Conservation (phyloP, 1,284 basidiomycete species). For the Cutaneotrichosporon arboriforme region DNA sequence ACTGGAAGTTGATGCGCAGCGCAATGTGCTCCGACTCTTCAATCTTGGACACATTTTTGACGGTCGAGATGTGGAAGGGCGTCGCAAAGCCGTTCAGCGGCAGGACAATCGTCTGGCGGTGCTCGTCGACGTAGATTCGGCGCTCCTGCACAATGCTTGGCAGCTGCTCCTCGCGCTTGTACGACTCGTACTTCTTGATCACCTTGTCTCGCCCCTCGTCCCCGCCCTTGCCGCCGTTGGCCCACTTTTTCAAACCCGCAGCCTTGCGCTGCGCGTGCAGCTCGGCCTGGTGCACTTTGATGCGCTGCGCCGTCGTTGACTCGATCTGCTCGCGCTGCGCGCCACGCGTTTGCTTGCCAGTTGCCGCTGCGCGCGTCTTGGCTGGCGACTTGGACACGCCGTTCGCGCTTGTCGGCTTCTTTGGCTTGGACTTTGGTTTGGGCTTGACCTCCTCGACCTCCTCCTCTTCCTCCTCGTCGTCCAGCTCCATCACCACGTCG, state of each 20-base stretch:
- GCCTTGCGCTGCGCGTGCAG: conserved; percentile 73
- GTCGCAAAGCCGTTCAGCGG: conserved; percentile 94
- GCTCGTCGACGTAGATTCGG: conserved; percentile 86
- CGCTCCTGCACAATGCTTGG: conserved; percentile 72
- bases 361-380: conserved; percentile 53
- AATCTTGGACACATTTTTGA: conserved; percentile 96
- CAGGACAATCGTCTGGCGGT: conserved; percentile 80
- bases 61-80: conserved; percentile 96
- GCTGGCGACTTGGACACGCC: conserved; percentile 28
- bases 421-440: conserved; percentile 38
- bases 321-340: conserved; percentile 67
- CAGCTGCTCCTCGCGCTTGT: conserved; percentile 85
- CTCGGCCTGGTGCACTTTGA: conserved; percentile 83
- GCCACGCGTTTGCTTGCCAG: conserved; percentile 69
- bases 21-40: conserved; percentile 95
- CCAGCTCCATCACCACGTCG: conserved; percentile 81
- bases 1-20: conserved; percentile 96
- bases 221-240: conserved; percentile 58
- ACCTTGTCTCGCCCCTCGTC: conserved; percentile 71
- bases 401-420: conserved; percentile 58
- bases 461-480: conserved; percentile 44
- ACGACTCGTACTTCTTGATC: conserved; percentile 95
- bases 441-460: conserved; percentile 54
- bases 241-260: conserved; percentile 78
- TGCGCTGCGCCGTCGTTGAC: conserved; percentile 61